Percentiles rank a stretch among this genome's conserved stretches.
These are phyloP conservation scores for Xerocomellus intermedius DNA, from an alignment of 768 basidiomycete genomes.

Conservation along the genomic window DNA sequence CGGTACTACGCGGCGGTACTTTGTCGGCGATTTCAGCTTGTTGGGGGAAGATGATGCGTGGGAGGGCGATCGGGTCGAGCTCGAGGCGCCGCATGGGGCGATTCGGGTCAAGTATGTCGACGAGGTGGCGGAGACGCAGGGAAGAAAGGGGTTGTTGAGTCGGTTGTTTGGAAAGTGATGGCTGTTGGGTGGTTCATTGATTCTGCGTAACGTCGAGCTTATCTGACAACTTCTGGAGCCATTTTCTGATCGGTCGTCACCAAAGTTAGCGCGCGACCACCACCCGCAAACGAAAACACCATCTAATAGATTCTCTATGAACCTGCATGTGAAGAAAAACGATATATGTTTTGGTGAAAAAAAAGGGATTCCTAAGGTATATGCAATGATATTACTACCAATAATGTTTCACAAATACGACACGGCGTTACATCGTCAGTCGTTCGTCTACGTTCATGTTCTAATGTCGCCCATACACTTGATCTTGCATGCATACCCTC, in stretches of 20 bases:
- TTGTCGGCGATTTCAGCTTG: constrained; percentile 23
- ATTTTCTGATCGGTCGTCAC: no score
- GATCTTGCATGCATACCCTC: neutral
- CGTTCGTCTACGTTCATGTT: neutral
- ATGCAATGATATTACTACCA: neutral
- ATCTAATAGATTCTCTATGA: neutral
- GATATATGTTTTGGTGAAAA: neutral
- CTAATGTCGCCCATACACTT: neutral
- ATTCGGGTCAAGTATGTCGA: constrained; percentile 22
- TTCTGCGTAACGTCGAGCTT: no score
- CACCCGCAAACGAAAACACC: no score
- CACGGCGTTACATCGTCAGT: neutral
- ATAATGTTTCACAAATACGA: constrained; percentile 8
- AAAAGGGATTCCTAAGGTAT: constrained; percentile 4
- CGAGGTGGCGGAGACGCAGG: constrained; percentile 1
- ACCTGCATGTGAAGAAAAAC: no score
- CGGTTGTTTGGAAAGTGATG: constrained; percentile 20
- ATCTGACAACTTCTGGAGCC: no score
- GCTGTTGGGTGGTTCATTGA: no score
- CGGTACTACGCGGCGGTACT: constrained; percentile 16
- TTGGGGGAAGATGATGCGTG: constrained; percentile 17
- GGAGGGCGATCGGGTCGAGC: constrained; percentile 20
- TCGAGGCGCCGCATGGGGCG: constrained; percentile 17
- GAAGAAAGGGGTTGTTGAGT: constrained; percentile 17
- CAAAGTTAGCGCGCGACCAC: no score